phyloP scores from a whole-genome alignment of 139 green algal genomes.

The Picochlorum sp. region DNA sequence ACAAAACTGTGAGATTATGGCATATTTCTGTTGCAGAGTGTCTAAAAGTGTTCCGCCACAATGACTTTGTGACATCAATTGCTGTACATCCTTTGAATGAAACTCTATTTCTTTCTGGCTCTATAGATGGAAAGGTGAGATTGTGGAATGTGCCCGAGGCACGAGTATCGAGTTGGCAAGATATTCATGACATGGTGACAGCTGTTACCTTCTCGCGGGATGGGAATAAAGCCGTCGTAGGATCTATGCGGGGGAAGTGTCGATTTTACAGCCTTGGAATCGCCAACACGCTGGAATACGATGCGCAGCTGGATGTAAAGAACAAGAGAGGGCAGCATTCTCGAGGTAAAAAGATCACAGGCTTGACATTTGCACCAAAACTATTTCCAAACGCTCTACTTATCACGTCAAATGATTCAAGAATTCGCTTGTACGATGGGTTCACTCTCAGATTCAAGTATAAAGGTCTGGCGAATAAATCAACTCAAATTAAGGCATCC shows the following conservation, averaged over 20 bases:
- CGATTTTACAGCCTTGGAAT: conserved; percentile 48
- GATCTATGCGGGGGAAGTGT: conserved; percentile 60
- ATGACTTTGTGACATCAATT: conserved; percentile 72
- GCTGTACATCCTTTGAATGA: conserved; percentile 77
- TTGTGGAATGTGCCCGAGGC: conserved; percentile 81
- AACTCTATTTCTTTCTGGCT: conserved; percentile 68
- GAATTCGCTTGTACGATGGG: conserved; percentile 58
- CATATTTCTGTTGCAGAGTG: conserved; percentile 63
- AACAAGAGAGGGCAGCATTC: conserved; percentile 48
- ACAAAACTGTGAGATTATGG: conserved; percentile 87
- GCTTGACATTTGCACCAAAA: conserved; percentile 47
- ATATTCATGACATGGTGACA: conserved; percentile 88
- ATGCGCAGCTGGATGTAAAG: conserved; percentile 62
- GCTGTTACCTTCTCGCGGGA: conserved; percentile 57
- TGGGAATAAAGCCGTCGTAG: conserved; percentile 49
- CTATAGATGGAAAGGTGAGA: conserved; percentile 70
- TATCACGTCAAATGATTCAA: conserved; percentile 80
- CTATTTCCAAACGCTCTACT: conserved; percentile 42
- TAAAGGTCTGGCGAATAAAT: conserved; percentile 75
- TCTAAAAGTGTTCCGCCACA: conserved; percentile 66
- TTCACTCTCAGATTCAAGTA: conserved; percentile 71
- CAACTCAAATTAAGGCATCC: conserved; percentile 53
- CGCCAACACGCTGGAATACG: conserved; percentile 58
- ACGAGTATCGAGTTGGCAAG: conserved; percentile 56
- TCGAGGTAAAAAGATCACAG: conserved; percentile 70